Conservation (phyloP, 192 early-diverging fungal genomes). For the Coemansia erecta region DNA sequence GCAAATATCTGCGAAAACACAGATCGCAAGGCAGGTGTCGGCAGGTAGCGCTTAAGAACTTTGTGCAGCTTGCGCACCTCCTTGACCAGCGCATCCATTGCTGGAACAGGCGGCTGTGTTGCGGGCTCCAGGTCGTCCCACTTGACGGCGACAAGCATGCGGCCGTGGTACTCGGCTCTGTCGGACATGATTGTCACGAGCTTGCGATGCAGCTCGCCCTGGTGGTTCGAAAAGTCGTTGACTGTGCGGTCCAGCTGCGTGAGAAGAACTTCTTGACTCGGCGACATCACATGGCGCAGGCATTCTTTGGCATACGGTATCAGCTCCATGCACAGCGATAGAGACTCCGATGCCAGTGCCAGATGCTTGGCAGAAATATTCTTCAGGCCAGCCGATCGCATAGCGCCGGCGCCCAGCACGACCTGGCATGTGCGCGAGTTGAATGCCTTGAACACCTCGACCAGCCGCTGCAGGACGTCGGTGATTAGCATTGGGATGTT, state of each 20-base stretch:
- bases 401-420: constrained; percentile 96
- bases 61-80: constrained; percentile 89
- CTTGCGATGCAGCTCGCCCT: constrained; percentile 86
- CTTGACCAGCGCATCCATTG: constrained; percentile 86
- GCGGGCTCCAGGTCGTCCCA: constrained; percentile 46
- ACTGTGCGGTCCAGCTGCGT: constrained; percentile 85
- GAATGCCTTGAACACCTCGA: constrained; percentile 84
- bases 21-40: constrained; percentile 62
- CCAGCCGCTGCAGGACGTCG: constrained; percentile 85
- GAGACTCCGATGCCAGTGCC: constrained; percentile 89
- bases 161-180: constrained; percentile 73
- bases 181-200: constrained; percentile 96
- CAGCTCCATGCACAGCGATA: constrained; percentile 82
- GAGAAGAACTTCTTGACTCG: constrained; percentile 78
- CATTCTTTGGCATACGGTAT: constrained; percentile 80
- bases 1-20: constrained; percentile 80
- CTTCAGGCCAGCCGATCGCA: constrained; percentile 93
- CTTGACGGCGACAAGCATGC: constrained; percentile 62
- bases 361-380: constrained; percentile 97
- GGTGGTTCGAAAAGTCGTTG: constrained; percentile 87
- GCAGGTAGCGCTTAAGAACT: constrained; percentile 85
- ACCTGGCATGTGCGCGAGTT: constrained; percentile 96
- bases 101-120: constrained; percentile 37
- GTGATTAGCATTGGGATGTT: constrained; percentile 75
- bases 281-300: constrained; percentile 67